phyloP scores from a whole-genome alignment of 225 moss, liverwort and hornwort species.

The Thuidium tamariscinum region DNA sequence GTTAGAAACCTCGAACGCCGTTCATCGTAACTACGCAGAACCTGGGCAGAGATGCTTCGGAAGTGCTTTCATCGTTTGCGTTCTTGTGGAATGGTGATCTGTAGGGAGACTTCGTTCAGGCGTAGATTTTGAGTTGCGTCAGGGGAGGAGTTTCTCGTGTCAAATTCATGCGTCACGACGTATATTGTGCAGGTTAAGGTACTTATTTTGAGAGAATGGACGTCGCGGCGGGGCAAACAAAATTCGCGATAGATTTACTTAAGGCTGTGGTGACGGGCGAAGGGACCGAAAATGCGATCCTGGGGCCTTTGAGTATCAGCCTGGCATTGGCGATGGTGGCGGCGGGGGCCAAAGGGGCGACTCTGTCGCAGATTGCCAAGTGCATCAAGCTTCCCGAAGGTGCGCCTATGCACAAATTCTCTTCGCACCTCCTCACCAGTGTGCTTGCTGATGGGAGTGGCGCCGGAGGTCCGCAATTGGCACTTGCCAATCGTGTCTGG shows the following conservation, averaged over 20 bases:
- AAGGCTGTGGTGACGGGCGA: conserved; percentile 33
- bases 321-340: conserved; percentile 64
- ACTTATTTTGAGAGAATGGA: not conserved
- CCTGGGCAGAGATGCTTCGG: not conserved
- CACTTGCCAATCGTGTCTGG: conserved; percentile 38
- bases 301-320: conserved; percentile 65
- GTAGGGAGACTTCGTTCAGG: not conserved
- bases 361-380: conserved; percentile 41
- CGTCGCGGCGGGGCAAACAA: conserved; percentile 11
- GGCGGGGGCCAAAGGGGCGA: conserved; percentile 64
- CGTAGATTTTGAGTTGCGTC: not conserved
- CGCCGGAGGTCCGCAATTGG: conserved; percentile 27
- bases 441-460: conserved; percentile 36
- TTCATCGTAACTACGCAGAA: not conserved
- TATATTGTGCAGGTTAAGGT: not conserved
- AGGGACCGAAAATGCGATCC: conserved; percentile 41
- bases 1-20: not conserved
- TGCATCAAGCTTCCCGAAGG: conserved; percentile 39
- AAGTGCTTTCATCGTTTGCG: not conserved
- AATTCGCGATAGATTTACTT: conserved; percentile 47
- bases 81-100: not conserved
- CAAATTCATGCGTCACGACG: not conserved
- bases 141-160: not conserved
- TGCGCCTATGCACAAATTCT: conserved; percentile 28
- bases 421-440: conserved; percentile 13